A percentile compares a stretch with the other conserved stretches of the same genome.
These are phyloP conservation scores for Hanseniaspora clermontiae DNA, from an alignment of 805 yeast genomes.

Conservation along the genomic window DNA sequence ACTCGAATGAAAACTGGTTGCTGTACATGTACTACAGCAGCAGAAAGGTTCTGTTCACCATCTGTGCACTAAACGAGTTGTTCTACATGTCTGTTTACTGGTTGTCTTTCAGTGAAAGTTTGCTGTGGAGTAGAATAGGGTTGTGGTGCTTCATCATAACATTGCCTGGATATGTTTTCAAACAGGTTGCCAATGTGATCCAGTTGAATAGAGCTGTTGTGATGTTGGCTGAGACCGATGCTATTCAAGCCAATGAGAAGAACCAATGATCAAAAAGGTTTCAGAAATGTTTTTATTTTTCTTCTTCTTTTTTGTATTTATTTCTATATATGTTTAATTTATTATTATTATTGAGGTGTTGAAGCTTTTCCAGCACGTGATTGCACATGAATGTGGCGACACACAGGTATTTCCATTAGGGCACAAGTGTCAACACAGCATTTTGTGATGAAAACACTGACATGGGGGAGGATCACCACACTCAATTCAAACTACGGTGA, in stretches of 20 bases:
- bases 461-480: too few relatives aligned
- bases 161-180: conserved; percentile 79
- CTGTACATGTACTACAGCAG: conserved; percentile 79
- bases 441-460: too few relatives aligned
- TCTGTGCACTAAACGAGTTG: conserved; percentile 86
- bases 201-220: conserved; percentile 81
- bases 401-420: too few relatives aligned
- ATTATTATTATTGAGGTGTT: not conserved
- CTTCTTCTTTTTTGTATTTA: not conserved
- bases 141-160: conserved; percentile 33
- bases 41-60: conserved; percentile 66
- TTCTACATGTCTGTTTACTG: conserved; percentile 84
- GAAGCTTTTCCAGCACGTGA: too few relatives aligned
- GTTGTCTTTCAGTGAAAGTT: conserved; percentile 40
- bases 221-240: conserved; percentile 63
- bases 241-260: conserved; percentile 26
- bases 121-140: conserved; percentile 2
- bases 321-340: not conserved
- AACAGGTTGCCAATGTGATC: conserved; percentile 78
- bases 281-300: too few relatives aligned
- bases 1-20: conserved; percentile 48
- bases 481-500: too few relatives aligned
- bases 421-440: too few relatives aligned
- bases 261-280: not conserved
- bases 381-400: too few relatives aligned